Base-by-base conservation (phyloP, 2,329 filamentous ascomycete species). In the Neonectria sp. region DNA sequence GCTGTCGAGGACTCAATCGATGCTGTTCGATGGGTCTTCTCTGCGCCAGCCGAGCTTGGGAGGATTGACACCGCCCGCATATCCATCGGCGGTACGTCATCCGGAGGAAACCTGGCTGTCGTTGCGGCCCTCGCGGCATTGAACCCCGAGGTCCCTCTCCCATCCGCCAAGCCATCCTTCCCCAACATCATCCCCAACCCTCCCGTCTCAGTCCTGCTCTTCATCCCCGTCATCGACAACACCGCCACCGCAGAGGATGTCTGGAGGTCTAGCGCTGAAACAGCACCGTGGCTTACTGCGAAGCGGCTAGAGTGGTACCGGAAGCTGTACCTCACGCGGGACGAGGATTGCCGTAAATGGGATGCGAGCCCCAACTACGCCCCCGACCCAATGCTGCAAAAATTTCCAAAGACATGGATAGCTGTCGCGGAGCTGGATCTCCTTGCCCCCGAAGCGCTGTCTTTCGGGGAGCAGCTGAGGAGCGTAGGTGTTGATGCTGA, bases 291-390 rank as follows among this genome's bases (percentile, higher is more conserved):
- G 76, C 75, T 79, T 27, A 81, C 77, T 1, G 74, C 78, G 5
- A 55, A 67, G 3, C 74, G 79, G 9, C 78, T 82, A 76, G 68
- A 71, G n/a, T 80, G 78, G 76, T 82, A 82, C 58, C 78, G 80
- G n/a, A 65, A 72, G 29, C 75, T 80, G 58, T 82, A 81, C 49
- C 71, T 82, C 24, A 55, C 76, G 1, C 68, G 68, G n/a, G 59
- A 71, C 8, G 67, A 68, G 2, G 68, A 78, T 15, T 74, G 70
- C 35, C 58, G 53, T 9, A 68, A 67, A 40, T 81, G 79, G 73
- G 74, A 80, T 17, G 77, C 78, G 4, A 80, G 78, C 17, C 79
- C 80, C 5, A 78, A 78, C 35, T 57, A 72, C n/a, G 74, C 78
- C 3, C 70, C 78, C 0, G 56, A 67, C 2, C n/a, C 57, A 3